These are phyloP conservation scores for Saccharum hybrid DNA, from an alignment of 202 grass and related monocot genomes.

Conservation along the genomic window DNA sequence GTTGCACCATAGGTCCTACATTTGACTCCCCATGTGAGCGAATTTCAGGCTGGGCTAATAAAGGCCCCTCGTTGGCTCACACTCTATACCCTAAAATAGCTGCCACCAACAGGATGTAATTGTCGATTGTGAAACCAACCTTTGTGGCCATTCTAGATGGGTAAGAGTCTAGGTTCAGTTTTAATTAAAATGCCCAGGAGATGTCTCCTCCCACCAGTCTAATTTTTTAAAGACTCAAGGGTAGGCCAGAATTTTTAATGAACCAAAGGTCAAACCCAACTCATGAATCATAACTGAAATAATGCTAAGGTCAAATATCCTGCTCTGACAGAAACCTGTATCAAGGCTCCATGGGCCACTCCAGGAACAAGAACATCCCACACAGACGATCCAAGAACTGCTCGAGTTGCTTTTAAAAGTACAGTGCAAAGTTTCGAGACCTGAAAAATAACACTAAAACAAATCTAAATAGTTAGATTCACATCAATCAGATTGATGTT, in stretches of 20 bases:
- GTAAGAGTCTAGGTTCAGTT: background rate
- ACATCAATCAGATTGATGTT: constrained; percentile 28
- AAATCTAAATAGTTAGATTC: constrained; percentile 43
- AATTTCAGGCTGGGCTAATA: background rate
- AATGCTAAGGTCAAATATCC: constrained; percentile 16
- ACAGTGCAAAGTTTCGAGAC: constrained; percentile 90
- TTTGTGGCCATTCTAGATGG: background rate
- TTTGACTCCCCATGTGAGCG: background rate
- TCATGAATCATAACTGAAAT: constrained; percentile 17
- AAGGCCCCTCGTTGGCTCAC: background rate
- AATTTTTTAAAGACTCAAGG: constrained; percentile 10
- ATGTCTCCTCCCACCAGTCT: no score
- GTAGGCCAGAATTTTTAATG: constrained; percentile 24
- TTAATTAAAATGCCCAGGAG: no score
- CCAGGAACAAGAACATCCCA: constrained; percentile 99
- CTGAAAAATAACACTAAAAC: constrained; percentile 92
- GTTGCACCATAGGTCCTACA: background rate
- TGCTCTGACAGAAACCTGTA: constrained; percentile 43
- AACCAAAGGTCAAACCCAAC: background rate
- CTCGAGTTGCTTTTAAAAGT: constrained; percentile 77
- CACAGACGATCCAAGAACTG: constrained; percentile 67
- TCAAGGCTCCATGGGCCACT: constrained; percentile 71
- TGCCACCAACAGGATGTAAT: background rate
- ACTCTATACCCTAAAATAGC: no score
- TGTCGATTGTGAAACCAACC: background rate